Percentiles rank a stretch among this genome's conserved stretches.
phyloP scores from a whole-genome alignment of 176 grass and related monocot species.

The Alloteropsis semialata region DNA sequence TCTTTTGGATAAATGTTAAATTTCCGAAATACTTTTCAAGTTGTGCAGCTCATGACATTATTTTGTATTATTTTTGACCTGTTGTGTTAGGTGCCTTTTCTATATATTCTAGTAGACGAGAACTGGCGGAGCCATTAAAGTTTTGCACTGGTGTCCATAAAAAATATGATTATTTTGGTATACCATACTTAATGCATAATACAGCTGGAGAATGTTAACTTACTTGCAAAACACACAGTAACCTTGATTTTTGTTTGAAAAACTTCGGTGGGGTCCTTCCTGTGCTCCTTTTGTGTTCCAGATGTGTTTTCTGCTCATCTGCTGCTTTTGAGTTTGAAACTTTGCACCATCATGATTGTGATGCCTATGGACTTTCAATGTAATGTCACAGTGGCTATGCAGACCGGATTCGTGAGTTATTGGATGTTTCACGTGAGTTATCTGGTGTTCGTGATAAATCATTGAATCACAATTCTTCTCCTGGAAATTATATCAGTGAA shows the following conservation, averaged over 20 bases:
- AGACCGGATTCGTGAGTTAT: constrained; percentile 85
- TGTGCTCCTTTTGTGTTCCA: not conserved
- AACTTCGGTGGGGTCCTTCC: constrained; percentile 13
- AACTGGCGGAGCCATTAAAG: not conserved
- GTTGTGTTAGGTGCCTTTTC: constrained; percentile 12
- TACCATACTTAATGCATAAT: not conserved
- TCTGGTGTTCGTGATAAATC: constrained; percentile 55
- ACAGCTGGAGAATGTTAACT: constrained; percentile 8
- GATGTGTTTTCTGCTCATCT: not conserved
- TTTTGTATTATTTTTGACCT: not conserved
- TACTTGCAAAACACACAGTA: not conserved
- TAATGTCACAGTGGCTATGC: constrained; percentile 91
- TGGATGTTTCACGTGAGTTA: constrained; percentile 81
- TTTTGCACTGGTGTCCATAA: not conserved
- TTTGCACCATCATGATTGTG: constrained; percentile 23
- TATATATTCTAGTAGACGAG: constrained; percentile 26
- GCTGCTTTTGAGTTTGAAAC: constrained; percentile 12
- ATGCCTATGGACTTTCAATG: constrained; percentile 30
- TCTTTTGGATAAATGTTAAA: not conserved
- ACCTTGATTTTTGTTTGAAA: not conserved
- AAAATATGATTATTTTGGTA: constrained; percentile 4
- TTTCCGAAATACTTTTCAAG: constrained; percentile 26
- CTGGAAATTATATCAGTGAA: constrained; percentile 84
- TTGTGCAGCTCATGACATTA: not conserved
- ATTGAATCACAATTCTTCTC: constrained; percentile 52